Evolutionary conservation across 1,284 basidiomycete species (phyloP), one percentile per base, ranked within the genome.

Genomic region (Pseudozyma flocculosa): DNA sequence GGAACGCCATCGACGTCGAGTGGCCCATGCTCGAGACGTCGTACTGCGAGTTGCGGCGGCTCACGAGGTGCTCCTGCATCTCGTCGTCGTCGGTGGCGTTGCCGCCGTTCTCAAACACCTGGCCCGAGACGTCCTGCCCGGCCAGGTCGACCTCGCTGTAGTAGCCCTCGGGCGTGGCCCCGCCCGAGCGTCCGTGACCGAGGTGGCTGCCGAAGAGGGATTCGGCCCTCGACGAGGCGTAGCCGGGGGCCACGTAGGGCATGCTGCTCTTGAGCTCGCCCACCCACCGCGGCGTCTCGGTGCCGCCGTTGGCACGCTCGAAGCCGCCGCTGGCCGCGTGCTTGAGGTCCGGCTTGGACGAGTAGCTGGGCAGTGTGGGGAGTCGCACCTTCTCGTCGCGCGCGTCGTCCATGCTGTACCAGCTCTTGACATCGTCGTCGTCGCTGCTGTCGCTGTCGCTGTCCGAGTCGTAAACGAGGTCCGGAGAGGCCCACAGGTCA

Each of bases 381-480:
- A 29, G 7, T 13, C 54, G 3, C 2, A 49, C 37, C 44, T 53
- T 53, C 26, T 48, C 48, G 9, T 45, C 45, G 19, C 42, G 38
- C n/a, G 40, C 49, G 13, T 46, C 36, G 18, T 53, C 62, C 29
- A 46, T n/a, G 48, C 11, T 59, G 39, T 50, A 53, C 15, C 48
- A 53, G 19, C 49, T 38, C 10, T 51, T 48, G n/a, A 43, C 51
- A 10, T 51, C 52, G 17, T 68, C 60, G 32, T 68, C 64, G 40
- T 54, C 47, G 32, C 50, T 38, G n/a, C 45, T 42, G 29, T 67
- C 60, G 23, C 50, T 58, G 43, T 62, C 54, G 7, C 50, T 48
- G 40, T 65, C 62, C 9, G 62, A 65, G 17, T 55, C 63, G 21
- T 63, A 64, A 22, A 64, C 48, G 23, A 69, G 61, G 32, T 69